Evolutionary conservation across 768 basidiomycete genomes (phyloP).

Genomic region (Pleurotus tuoliensis): DNA sequence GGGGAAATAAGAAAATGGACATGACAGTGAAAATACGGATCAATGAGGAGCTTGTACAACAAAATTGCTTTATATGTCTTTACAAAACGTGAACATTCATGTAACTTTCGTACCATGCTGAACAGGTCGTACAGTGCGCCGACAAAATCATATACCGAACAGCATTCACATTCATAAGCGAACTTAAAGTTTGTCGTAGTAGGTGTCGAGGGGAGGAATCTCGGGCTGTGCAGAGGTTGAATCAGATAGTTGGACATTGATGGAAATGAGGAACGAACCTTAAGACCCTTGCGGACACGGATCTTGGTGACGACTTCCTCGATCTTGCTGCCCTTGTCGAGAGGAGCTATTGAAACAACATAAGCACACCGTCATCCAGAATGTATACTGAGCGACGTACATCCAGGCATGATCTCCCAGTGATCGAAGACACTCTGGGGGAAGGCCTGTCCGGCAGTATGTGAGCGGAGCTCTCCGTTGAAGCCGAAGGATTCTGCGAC

Average conservation of each 20-base stretch:
- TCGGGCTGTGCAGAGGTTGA: slow-evolving; percentile 55
- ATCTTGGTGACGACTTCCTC: slow-evolving; percentile 80
- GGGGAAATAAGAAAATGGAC: not conserved
- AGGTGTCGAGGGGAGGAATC: slow-evolving; percentile 80
- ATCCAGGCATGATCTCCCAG: slow-evolving; percentile 82
- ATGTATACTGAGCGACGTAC: slow-evolving; percentile 37
- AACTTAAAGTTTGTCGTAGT: slow-evolving; percentile 92
- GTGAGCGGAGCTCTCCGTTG: slow-evolving; percentile 91
- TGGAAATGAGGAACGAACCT: slow-evolving; percentile 39
- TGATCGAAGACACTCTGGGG: slow-evolving; percentile 94
- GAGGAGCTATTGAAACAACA: slow-evolving; percentile 44
- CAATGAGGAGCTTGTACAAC: slow-evolving; percentile 4
- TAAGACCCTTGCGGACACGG: slow-evolving; percentile 93
- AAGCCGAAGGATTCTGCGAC: slow-evolving; percentile 94
- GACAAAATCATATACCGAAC: slow-evolving; percentile 12
- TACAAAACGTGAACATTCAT: slow-evolving; percentile 1
- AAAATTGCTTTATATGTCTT: slow-evolving; percentile 4
- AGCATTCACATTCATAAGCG: not conserved
- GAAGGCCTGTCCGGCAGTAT: slow-evolving; percentile 97
- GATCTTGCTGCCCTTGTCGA: slow-evolving; percentile 90
- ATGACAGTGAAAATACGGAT: not conserved
- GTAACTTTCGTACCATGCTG: slow-evolving; percentile 1
- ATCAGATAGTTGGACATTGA: slow-evolving; percentile 8
- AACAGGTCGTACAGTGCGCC: not conserved
- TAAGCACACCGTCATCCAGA: slow-evolving; percentile 8